Evolutionary conservation across 73 alveolate species (phyloP), one percentile per base, ranked within the genome.

Genomic region (Effrenium voratum): DNA sequence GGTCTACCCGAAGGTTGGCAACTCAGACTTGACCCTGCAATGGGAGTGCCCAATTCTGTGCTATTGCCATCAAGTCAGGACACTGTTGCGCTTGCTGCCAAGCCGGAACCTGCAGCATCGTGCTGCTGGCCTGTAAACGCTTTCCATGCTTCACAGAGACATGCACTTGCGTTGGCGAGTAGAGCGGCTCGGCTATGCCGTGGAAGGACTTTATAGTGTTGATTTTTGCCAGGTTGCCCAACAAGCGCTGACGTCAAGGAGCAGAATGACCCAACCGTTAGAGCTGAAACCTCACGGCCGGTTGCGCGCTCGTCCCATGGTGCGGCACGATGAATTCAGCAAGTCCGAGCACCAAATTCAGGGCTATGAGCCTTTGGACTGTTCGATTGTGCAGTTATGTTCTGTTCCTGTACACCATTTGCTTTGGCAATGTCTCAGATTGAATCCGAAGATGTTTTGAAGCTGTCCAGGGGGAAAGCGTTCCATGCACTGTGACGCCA

Each of bases 261-360:
- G 46, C 68, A 44, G 95, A 87, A 87, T 87, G 95, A 87, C 95
- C 95, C 52, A 38, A 47, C 94, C 60, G 95, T 49, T 87, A 87
- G 47, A 6, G 13, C 16, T 15, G 46, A 30, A 34, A 63, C 77
- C 13, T 19, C 77, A 30, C 38, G 34, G 10, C 41, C 77, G 10
- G 79, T 34, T n/a, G 0, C 38, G 82, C 30, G 12, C 34, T 47
- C 45, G 24, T 72, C 22, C 45, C 1, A n/a, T 32, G 82, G 50
- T n/a, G 46, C 49, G 36, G n/a, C n/a, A n/a, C n/a, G n/a, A n/a
- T n/a, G n/a, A n/a, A n/a, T n/a, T n/a, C n/a, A n/a, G n/a, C n/a
- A n/a, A n/a, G n/a, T n/a, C n/a, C n/a, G n/a, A n/a, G n/a, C n/a
- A n/a, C n/a, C n/a, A n/a, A n/a, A n/a, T n/a, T n/a, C n/a, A n/a